phyloP scores from a whole-genome alignment of 495 filamentous ascomycete species.

The Penicillium fimorum region DNA sequence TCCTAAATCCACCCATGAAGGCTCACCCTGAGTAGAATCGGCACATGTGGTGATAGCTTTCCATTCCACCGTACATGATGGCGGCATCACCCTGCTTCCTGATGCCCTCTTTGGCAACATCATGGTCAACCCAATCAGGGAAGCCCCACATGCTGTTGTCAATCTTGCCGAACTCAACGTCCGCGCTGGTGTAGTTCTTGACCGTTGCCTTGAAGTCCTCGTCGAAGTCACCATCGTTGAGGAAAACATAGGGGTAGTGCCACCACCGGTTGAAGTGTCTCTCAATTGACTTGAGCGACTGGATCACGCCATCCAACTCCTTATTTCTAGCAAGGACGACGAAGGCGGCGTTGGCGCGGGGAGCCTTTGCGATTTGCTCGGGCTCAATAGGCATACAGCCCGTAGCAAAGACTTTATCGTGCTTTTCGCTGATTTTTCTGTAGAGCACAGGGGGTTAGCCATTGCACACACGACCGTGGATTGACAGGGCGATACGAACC shows the following conservation, averaged over 20 bases:
- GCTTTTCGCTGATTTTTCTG: conserved; percentile 95
- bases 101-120: conserved; percentile 93
- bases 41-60: conserved; percentile 98
- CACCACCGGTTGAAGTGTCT: conserved; percentile 99
- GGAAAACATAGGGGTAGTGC: conserved; percentile 97
- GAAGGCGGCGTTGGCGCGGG: conserved; percentile 88
- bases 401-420: conserved; percentile 93
- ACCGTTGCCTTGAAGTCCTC: conserved; percentile 85
- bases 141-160: conserved; percentile 91
- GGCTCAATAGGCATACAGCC: conserved; percentile 67
- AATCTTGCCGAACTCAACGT: conserved; percentile 94
- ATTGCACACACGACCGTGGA: not conserved
- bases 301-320: conserved; percentile 91
- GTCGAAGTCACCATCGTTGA: conserved; percentile 98
- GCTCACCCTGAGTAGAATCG: conserved; percentile 95
- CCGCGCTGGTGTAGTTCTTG: conserved; percentile 79
- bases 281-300: conserved; percentile 97
- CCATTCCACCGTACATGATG: conserved; percentile 99
- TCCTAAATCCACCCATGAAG: conserved; percentile 7
- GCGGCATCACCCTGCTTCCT: conserved; percentile 93
- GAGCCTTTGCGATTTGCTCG: conserved; percentile 57
- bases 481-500: conserved; percentile 53
- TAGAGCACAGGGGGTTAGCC: conserved; percentile 15
- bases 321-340: conserved; percentile 96
- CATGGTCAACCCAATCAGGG: conserved; percentile 92